These are phyloP conservation scores for Citrus mangshanensis DNA, from an alignment of 345 rosid species.

Conservation along the genomic window DNA sequence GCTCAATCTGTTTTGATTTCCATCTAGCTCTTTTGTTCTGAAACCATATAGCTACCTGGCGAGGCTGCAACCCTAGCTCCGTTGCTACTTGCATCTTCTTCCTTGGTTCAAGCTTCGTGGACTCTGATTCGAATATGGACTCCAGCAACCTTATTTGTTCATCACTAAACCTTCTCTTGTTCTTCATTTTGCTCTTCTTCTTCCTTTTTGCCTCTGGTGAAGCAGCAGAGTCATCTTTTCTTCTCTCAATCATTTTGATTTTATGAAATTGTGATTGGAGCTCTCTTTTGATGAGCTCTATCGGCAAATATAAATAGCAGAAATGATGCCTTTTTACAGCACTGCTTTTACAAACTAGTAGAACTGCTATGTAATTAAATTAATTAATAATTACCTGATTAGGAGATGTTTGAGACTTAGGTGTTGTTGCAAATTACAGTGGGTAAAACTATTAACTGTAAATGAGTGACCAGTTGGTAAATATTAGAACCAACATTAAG, in stretches of 20 bases:
- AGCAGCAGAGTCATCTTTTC: neutral
- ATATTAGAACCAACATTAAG: no score
- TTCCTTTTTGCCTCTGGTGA: conserved; percentile 22
- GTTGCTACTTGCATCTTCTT: conserved; percentile 63
- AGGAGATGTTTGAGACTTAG: no score
- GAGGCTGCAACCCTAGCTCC: conserved; percentile 77
- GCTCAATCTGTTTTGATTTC: conserved; percentile 75
- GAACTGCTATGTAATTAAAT: no score
- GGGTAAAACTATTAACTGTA: no score
- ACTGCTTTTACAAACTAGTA: no score
- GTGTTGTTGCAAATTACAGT: no score
- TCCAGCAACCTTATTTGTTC: conserved; percentile 69
- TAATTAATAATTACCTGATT: no score
- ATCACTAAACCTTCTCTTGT: conserved; percentile 66
- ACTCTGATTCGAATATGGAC: conserved; percentile 60
- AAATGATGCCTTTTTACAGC: neutral
- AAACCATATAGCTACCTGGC: conserved; percentile 91
- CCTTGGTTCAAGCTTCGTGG: conserved; percentile 65
- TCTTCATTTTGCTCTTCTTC: conserved; percentile 47
- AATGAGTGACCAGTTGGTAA: no score
- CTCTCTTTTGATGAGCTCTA: neutral
- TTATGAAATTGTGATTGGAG: neutral
- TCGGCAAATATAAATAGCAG: conserved; percentile 3
- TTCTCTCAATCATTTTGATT: conserved; percentile 18
- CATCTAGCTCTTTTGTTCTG: conserved; percentile 87